Percentiles rank a stretch among this genome's conserved stretches.
Conservation (phyloP, 2,329 filamentous ascomycete species). For the Cercospora sp. region DNA sequence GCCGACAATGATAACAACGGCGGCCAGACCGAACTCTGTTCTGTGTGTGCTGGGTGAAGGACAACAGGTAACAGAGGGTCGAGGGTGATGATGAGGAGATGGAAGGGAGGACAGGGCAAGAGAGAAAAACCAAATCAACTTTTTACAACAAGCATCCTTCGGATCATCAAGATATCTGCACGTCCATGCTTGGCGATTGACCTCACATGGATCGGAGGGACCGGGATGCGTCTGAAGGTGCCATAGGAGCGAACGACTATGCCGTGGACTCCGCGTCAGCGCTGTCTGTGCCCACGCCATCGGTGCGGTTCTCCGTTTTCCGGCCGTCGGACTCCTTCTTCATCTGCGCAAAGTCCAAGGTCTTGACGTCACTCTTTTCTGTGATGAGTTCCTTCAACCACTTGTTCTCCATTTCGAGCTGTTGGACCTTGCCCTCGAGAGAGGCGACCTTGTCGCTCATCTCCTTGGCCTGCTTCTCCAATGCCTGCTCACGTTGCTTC, state of each 20-base stretch:
- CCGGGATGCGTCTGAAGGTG: background rate
- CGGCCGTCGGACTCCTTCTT: constrained; percentile 30
- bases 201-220: background rate
- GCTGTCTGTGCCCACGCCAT: constrained; percentile 36
- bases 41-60: background rate
- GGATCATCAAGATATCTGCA: background rate
- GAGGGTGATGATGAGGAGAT: background rate
- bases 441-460: constrained; percentile 51
- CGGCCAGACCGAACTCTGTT: background rate
- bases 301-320: constrained; percentile 35
- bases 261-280: background rate
- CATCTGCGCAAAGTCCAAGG: constrained; percentile 27
- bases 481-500: constrained; percentile 55
- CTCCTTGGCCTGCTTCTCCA: constrained; percentile 54
- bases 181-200: constrained; percentile 1
- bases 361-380: constrained; percentile 47
- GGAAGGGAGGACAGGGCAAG: background rate
- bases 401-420: constrained; percentile 55
- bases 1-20: background rate
- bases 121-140: background rate
- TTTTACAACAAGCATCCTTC: background rate
- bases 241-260: background rate
- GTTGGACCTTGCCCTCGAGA: constrained; percentile 49
- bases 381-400: constrained; percentile 55
- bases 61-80: background rate